Evolutionary conservation across 1,139 yeast species (phyloP), one percentile per base, ranked within the genome.

Genomic region (Magnusiomyces ingens): DNA sequence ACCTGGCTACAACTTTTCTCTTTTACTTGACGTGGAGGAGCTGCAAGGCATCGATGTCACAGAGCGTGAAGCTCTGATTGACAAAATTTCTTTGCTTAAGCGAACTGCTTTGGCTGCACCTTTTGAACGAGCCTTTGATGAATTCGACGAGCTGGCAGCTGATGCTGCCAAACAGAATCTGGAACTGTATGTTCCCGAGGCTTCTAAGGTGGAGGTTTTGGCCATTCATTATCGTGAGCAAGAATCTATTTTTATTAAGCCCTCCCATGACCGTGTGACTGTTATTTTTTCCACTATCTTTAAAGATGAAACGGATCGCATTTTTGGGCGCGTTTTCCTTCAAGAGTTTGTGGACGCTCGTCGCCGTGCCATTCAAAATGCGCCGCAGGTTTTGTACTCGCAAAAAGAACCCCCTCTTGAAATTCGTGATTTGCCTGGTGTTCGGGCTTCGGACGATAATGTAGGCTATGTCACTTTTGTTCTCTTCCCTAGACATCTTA

Each of bases 271-370:
- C 71, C 82, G 99, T 68, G 96, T 94, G 53, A 94, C 99, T 0
- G 98, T 93, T 52, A 85, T 93, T 52, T 94, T 93, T 70, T 89
- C 96, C 51, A 93, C 98, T 2, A 78, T 89, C 46, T 93, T 93
- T 77, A 87, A 88, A 65, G 99, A 94, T 71, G 99, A 94, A 71
- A 93, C 98, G 10, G 99, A 93, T 71, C 88, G 88, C 69, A 82
- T 90, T 55, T 89, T 93, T 64, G 97, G 98, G 51, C 90, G 87
- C 69, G 97, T 93, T 54, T 93, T 94, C 68, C 74, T 93, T 61
- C 99, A 93, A 71, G 99, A 93, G 72, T 93, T 93, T 71, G 97
- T 93, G 49, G 99, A 88, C 67, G 98, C 99, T 12, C 82, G 99
- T 71, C 85, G 86, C 71, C 82, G 98, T 68, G 87, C 95, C 13